Conservation (phyloP, 2,329 filamentous ascomycete species). For the Triangularia verruculosa region DNA sequence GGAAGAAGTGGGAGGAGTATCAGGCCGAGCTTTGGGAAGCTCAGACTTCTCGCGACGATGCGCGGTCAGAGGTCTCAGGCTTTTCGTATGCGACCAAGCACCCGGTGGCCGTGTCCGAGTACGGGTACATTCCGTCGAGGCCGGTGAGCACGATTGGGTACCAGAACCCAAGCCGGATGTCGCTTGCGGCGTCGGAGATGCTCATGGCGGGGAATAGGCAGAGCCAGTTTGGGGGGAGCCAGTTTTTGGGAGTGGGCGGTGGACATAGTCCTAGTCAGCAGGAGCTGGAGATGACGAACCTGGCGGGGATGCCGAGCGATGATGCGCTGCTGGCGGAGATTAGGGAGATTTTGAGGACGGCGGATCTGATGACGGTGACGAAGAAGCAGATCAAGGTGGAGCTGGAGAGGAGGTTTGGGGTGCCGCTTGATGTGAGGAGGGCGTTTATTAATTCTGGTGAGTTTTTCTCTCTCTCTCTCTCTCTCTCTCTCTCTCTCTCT, state of each 20-base stretch:
- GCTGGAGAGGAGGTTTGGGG: constrained; percentile 84
- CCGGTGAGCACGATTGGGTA: constrained; percentile 50
- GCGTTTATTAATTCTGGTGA: constrained; percentile 91
- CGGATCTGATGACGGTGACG: constrained; percentile 95
- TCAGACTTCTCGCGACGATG: constrained; percentile 78
- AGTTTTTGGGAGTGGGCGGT: constrained; percentile 42
- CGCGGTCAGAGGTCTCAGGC: constrained; percentile 84
- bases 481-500: neutral
- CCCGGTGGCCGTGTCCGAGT: constrained; percentile 60
- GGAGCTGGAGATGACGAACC: constrained; percentile 72
- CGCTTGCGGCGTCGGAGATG: constrained; percentile 73
- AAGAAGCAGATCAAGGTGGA: constrained; percentile 98
- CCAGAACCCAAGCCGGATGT: constrained; percentile 62
- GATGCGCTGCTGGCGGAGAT: constrained; percentile 92
- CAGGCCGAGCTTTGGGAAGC: constrained; percentile 97
- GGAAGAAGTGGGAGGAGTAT: constrained; percentile 99
- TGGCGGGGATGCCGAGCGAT: constrained; percentile 77
- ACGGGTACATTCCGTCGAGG: constrained; percentile 56
- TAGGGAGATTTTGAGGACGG: constrained; percentile 83
- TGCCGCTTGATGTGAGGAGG: constrained; percentile 81
- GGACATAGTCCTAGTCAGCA: constrained; percentile 51
- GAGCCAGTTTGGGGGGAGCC: constrained; percentile 42
- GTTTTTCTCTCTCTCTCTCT: constrained; percentile 43
- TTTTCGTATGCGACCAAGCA: constrained; percentile 91
- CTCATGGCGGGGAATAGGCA: constrained; percentile 46